phyloP scores from a whole-genome alignment of 352 stramenopile genomes.

The Phytophthora fragariaefolia region DNA sequence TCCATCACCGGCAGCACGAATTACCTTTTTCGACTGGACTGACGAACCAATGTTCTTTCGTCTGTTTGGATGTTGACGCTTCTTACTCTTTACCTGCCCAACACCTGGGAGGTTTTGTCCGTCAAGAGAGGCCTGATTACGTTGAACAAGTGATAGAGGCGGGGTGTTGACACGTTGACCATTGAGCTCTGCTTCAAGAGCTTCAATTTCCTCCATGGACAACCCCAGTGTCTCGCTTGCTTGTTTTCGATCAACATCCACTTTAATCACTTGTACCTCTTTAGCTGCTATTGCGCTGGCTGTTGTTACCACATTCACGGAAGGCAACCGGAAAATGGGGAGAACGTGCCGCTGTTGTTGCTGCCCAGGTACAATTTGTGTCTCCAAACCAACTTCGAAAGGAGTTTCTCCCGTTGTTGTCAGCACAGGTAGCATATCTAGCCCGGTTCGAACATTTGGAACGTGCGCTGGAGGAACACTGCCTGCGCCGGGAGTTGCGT shows the following conservation, averaged over 20 bases:
- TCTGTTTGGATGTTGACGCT: slow-evolving; percentile 6
- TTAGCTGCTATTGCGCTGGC: slow-evolving; percentile 46
- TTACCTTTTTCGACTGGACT: slow-evolving; percentile 18
- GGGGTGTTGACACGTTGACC: slow-evolving; percentile 18
- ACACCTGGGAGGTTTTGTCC: slow-evolving; percentile 30
- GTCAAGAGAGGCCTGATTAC: slow-evolving; percentile 18
- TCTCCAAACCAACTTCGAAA: slow-evolving; percentile 69
- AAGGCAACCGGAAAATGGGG: slow-evolving; percentile 74
- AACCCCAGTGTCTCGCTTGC: slow-evolving; percentile 73
- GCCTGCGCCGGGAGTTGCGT: slow-evolving; percentile 14
- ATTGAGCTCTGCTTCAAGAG: slow-evolving; percentile 62
- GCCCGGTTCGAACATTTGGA: slow-evolving; percentile 36
- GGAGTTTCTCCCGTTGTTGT: slow-evolving; percentile 73
- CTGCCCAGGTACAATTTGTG: slow-evolving; percentile 24
- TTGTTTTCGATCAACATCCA: slow-evolving; percentile 59
- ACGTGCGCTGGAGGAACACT: slow-evolving; percentile 6
- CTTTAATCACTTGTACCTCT: slow-evolving; percentile 52
- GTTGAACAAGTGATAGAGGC: background rate
- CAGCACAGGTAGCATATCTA: slow-evolving; percentile 79
- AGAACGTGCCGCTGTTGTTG: slow-evolving; percentile 55
- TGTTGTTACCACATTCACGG: slow-evolving; percentile 54
- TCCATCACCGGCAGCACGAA: slow-evolving; percentile 14
- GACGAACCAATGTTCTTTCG: slow-evolving; percentile 17
- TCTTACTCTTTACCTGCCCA: slow-evolving; percentile 19
- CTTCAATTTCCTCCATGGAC: slow-evolving; percentile 70